Evolutionary conservation across 371 early-diverging fungal genomes (phyloP).

Genomic region (Mucor indicus): DNA sequence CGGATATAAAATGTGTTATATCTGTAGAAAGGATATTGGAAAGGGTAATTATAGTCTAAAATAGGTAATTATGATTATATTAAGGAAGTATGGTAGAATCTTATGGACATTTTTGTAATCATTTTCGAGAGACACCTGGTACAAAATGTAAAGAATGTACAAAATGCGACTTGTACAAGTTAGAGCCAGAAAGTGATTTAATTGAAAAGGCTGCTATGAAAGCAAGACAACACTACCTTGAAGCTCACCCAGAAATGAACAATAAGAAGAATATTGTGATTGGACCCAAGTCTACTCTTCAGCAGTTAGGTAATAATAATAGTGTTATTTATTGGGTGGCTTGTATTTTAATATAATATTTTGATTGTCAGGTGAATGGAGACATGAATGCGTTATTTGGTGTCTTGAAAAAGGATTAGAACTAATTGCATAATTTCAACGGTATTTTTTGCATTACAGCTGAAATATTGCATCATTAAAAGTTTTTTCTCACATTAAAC

Average conservation of each 20-base stretch:
- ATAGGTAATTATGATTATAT: no score
- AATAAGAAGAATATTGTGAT: conserved; percentile 11
- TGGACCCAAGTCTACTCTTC: conserved; percentile 26
- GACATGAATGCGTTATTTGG: conserved; percentile 2
- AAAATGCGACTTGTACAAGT: conserved; percentile 61
- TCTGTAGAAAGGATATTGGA: conserved; percentile 60
- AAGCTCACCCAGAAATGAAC: conserved; percentile 37
- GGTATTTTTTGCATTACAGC: no score
- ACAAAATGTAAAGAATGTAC: conserved; percentile 48
- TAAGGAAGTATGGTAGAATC: conserved; percentile 27
- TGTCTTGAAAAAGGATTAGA: conserved; percentile 7
- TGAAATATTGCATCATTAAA: no score
- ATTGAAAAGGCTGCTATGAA: conserved; percentile 42
- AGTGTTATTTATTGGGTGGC: no score
- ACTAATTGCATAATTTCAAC: no score
- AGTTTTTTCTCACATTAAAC: neutral
- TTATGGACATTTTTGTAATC: conserved; percentile 65
- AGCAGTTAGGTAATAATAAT: conserved; percentile 18
- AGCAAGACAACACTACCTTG: conserved; percentile 51
- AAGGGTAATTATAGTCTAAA: no score
- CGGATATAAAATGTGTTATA: conserved; percentile 67
- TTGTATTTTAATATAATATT: no score
- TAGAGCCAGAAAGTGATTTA: conserved; percentile 51
- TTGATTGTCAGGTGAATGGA: conserved; percentile 1
- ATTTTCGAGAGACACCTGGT: conserved; percentile 57